These are phyloP conservation scores for Thecaphora thlaspeos DNA, from an alignment of 1,284 basidiomycete genomes.

Conservation along the genomic window DNA sequence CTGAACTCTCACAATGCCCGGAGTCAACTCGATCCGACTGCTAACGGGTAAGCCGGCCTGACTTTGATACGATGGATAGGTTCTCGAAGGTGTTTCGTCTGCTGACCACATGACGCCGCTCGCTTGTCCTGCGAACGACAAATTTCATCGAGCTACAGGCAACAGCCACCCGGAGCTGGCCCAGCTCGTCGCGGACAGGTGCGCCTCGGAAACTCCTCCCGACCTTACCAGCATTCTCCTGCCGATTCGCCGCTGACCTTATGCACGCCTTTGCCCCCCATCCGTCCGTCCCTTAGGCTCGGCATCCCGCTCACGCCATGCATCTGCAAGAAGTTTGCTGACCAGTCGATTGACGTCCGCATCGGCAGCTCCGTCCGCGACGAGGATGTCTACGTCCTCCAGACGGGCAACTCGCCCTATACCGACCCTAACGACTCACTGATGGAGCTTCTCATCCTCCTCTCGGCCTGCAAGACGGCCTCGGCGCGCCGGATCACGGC, in stretches of 20 bases:
- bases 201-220: conserved; percentile 59
- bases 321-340: conserved; percentile 88
- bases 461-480: conserved; percentile 93
- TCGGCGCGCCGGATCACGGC: conserved; percentile 95
- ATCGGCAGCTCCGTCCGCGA: conserved; percentile 86
- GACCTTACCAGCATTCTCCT: too few species aligned
- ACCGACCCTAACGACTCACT: conserved; percentile 55
- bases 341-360: conserved; percentile 71
- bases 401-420: conserved; percentile 52
- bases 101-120: too few species aligned
- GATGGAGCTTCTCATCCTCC: conserved; percentile 76
- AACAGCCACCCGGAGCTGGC: conserved; percentile 98
- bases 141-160: conserved; percentile 63
- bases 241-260: too few species aligned
- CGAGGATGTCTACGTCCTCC: conserved; percentile 63
- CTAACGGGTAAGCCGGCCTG: conserved; percentile 85
- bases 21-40: conserved; percentile 73
- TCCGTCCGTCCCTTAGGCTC: conserved; percentile 65
- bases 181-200: conserved; percentile 89
- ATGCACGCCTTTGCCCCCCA: background rate
- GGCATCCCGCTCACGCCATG: conserved; percentile 85
- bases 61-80: too few species aligned
- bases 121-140: too few species aligned
- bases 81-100: too few species aligned
- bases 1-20: conserved; percentile 52